A percentile compares a stretch with the other conserved stretches of the same genome.
Evolutionary conservation across 78 protist genomes (phyloP).

Genomic region (Monocercomonoides exilis): DNA sequence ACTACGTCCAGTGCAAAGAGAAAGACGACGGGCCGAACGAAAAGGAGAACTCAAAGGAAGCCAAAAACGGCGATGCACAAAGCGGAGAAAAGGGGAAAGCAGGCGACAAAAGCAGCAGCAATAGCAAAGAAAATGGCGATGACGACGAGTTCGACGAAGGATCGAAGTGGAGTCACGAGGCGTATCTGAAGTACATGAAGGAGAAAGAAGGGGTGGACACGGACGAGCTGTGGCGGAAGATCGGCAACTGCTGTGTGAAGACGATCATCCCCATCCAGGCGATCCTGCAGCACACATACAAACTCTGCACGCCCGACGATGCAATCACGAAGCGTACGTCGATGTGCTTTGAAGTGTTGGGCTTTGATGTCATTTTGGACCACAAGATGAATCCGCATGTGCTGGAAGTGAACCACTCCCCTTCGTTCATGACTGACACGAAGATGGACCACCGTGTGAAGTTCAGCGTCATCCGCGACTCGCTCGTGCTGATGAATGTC

Average conservation of each 20-base stretch:
- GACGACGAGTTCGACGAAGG: background rate
- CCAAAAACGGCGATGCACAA: no score
- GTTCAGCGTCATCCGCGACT: background rate
- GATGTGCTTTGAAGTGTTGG: constrained; percentile 24
- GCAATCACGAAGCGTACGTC: background rate
- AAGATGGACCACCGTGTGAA: background rate
- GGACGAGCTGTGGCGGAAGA: background rate
- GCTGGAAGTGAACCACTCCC: constrained; percentile 9
- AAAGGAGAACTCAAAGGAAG: no score
- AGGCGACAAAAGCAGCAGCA: no score
- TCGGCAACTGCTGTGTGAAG: background rate
- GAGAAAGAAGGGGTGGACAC: background rate
- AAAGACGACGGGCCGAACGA: background rate
- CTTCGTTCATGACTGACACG: background rate
- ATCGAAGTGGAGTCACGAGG: background rate
- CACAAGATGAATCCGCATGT: background rate
- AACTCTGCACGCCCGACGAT: background rate
- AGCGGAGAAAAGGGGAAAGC: background rate
- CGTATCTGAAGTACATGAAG: background rate
- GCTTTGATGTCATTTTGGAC: constrained; percentile 27
- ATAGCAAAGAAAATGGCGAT: background rate
- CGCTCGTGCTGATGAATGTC: background rate
- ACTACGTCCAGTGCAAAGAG: background rate
- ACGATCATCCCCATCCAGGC: background rate
- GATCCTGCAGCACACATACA: background rate